Percentiles rank a stretch among this genome's conserved stretches.
phyloP scores from a whole-genome alignment of 164 flowering plant genomes.

The Sedum album region DNA sequence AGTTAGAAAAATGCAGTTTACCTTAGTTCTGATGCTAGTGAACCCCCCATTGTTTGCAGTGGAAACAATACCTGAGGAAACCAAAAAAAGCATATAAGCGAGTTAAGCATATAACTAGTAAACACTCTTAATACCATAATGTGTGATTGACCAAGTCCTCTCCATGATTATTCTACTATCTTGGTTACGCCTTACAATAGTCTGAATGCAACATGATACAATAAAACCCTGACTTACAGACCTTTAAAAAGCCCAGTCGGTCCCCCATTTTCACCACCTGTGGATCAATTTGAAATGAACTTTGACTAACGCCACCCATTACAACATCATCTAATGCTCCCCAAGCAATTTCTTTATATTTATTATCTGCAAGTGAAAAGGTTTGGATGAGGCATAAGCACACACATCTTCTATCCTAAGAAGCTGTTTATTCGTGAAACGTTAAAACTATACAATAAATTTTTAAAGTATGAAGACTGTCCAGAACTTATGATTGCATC shows the following conservation, averaged over 20 bases:
- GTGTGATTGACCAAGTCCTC: no score
- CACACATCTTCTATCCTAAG: background rate
- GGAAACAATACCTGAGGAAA: slow-evolving; percentile 63
- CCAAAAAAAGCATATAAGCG: background rate
- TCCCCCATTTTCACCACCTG: slow-evolving; percentile 72
- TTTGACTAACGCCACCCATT: slow-evolving; percentile 98
- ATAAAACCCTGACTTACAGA: slow-evolving; percentile 19
- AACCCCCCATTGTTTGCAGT: slow-evolving; percentile 95
- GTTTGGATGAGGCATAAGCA: background rate
- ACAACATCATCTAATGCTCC: slow-evolving; percentile 98
- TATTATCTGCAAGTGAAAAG: slow-evolving; percentile 37
- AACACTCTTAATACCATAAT: background rate
- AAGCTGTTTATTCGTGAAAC: slow-evolving; percentile 2
- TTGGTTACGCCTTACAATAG: background rate
- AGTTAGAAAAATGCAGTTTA: slow-evolving; percentile 14
- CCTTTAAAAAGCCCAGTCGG: slow-evolving; percentile 85
- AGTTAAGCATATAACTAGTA: background rate
- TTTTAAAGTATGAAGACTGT: background rate
- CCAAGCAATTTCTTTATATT: slow-evolving; percentile 64
- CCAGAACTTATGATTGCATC: no score
- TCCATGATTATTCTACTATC: background rate
- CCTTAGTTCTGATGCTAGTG: slow-evolving; percentile 86
- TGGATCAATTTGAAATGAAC: slow-evolving; percentile 66
- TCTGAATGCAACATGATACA: background rate
- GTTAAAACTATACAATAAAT: no score